These are phyloP conservation scores for Teratosphaeria gauchensis DNA, from an alignment of 2,329 filamentous ascomycete genomes.

Conservation along the genomic window DNA sequence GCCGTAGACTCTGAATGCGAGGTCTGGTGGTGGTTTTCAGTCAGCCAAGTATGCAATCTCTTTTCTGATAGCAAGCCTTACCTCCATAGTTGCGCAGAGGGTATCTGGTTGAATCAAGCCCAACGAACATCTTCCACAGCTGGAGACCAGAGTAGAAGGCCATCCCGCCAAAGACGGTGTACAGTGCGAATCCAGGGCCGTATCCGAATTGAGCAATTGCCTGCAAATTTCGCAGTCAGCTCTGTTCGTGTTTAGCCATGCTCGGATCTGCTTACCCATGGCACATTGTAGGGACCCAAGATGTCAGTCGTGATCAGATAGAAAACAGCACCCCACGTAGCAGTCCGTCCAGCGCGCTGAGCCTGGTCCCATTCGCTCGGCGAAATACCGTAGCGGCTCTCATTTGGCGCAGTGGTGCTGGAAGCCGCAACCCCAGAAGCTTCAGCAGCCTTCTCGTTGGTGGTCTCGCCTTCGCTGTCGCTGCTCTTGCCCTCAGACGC, in stretches of 20 bases:
- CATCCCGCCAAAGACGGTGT: slow-evolving; percentile 28
- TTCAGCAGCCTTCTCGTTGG: not conserved
- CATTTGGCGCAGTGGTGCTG: not conserved
- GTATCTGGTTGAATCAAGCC: slow-evolving; percentile 32
- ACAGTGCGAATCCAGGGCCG: slow-evolving; percentile 29
- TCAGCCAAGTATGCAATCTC: not conserved
- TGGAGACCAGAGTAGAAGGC: slow-evolving; percentile 30
- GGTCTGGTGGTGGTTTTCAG: not conserved
- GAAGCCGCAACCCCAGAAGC: not conserved
- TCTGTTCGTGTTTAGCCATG: not conserved
- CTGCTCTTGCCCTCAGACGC: not conserved
- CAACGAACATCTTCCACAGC: slow-evolving; percentile 30
- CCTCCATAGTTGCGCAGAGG: slow-evolving; percentile 31
- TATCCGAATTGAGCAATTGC: slow-evolving; percentile 23
- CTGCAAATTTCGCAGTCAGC: slow-evolving; percentile 12
- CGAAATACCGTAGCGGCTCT: slow-evolving; percentile 3
- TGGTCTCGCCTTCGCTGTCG: slow-evolving; percentile 2
- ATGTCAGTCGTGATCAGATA: slow-evolving; percentile 39
- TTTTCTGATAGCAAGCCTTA: not conserved
- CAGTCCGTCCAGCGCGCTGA: slow-evolving; percentile 26
- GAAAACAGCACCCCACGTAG: slow-evolving; percentile 26
- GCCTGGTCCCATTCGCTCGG: slow-evolving; percentile 28
- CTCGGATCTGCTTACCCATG: slow-evolving; percentile 13
- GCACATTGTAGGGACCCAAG: slow-evolving; percentile 28
- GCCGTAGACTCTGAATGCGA: slow-evolving; percentile 32